Conservation (phyloP, 495 filamentous ascomycete species). For the Pyronema omphalodes region DNA sequence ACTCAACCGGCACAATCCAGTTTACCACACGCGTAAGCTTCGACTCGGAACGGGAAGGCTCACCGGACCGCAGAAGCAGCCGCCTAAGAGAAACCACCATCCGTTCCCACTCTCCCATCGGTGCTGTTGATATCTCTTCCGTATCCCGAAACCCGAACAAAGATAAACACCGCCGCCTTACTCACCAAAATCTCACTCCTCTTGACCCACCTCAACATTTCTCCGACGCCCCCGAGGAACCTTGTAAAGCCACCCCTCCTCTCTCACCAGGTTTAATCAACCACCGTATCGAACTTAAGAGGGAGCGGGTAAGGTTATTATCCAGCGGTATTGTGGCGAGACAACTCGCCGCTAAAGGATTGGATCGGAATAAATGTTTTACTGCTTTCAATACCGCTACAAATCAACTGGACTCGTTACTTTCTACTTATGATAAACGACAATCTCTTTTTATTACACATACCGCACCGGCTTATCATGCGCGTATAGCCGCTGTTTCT, state of each 20-base stretch:
- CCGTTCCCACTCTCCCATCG: conserved; percentile 12
- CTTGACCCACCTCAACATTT: not conserved
- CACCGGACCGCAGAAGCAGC: conserved; percentile 2
- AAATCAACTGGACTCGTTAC: not conserved
- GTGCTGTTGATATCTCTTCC: conserved; percentile 7
- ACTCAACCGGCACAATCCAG: not conserved
- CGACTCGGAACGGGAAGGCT: conserved; percentile 10
- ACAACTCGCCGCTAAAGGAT: conserved; percentile 10
- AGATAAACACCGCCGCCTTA: not conserved
- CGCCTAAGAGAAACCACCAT: conserved; percentile 4
- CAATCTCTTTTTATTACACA: conserved; percentile 8
- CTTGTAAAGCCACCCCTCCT: not conserved
- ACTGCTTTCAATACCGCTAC: not conserved
- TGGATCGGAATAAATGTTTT: not conserved
- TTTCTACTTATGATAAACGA: conserved; percentile 1
- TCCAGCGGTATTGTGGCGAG: conserved; percentile 15
- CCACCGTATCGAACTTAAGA: not conserved
- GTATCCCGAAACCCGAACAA: conserved; percentile 1
- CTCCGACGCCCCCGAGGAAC: not conserved
- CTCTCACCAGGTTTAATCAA: conserved; percentile 13
- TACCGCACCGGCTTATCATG: conserved; percentile 10
- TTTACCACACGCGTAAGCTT: not conserved
- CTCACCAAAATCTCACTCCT: not conserved
- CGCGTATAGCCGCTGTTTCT: conserved; percentile 7
- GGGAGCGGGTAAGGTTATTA: conserved; percentile 9